These are phyloP conservation scores for Phyllosticta capitalensis DNA, from an alignment of 2,329 filamentous ascomycete species.

Conservation along the genomic window DNA sequence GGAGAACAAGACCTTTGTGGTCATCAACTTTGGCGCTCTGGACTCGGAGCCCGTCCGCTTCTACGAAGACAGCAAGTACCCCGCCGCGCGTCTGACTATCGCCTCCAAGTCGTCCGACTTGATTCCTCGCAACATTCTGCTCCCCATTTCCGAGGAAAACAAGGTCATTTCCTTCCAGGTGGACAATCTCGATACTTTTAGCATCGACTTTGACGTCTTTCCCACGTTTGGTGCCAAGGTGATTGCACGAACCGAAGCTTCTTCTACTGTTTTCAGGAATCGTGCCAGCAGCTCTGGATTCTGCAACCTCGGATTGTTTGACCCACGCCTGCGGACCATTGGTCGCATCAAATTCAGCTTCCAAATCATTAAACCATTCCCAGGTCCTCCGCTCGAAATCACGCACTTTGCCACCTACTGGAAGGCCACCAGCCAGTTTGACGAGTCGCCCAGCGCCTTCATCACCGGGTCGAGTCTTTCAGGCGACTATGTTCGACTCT, in stretches of 20 bases:
- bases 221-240: constrained; percentile 96
- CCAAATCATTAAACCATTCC: constrained; percentile 94
- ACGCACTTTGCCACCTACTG: constrained; percentile 98
- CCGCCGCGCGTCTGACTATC: constrained; percentile 86
- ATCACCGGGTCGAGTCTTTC: constrained; percentile 92
- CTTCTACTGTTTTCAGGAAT: constrained; percentile 76
- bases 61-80: constrained; percentile 94
- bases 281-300: constrained; percentile 64
- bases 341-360: constrained; percentile 91
- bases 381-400: constrained; percentile 85
- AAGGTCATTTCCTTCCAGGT: constrained; percentile 92
- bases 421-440: constrained; percentile 93
- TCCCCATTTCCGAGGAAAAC: constrained; percentile 94
- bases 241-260: constrained; percentile 88
- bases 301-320: constrained; percentile 83
- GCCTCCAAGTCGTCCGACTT: constrained; percentile 94
- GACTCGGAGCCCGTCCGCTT: constrained; percentile 74
- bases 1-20: constrained; percentile 92
- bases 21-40: constrained; percentile 76
- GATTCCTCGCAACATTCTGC: constrained; percentile 89
- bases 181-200: constrained; percentile 84
- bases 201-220: constrained; percentile 94
- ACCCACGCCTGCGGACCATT: constrained; percentile 82
- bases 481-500: constrained; percentile 87
- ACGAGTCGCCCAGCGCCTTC: constrained; percentile 74